Evolutionary conservation across 768 basidiomycete genomes (phyloP).

Genomic region (Leccinum olivaceopallidum): DNA sequence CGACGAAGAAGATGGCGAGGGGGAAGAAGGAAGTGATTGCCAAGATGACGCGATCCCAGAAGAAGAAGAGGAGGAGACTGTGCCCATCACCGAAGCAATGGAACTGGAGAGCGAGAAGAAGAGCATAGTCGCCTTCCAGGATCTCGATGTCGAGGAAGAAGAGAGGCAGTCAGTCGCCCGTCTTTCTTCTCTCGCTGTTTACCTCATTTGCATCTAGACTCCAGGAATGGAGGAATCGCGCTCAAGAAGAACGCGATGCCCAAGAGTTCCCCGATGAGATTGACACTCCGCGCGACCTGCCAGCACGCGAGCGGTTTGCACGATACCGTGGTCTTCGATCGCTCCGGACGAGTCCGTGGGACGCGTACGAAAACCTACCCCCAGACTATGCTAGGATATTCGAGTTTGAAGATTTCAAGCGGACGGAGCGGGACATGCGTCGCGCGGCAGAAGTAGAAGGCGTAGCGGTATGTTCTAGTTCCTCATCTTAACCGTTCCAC

Average conservation of each 20-base stretch:
- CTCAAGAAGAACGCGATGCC: slow-evolving; percentile 79
- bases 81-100: slow-evolving; percentile 55
- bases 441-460: slow-evolving; percentile 66
- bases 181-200: background rate
- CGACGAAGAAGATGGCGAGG: slow-evolving; percentile 59
- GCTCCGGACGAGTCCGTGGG: slow-evolving; percentile 96
- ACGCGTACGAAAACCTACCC: slow-evolving; percentile 94
- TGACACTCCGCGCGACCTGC: slow-evolving; percentile 85
- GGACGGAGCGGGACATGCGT: slow-evolving; percentile 73
- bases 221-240: slow-evolving; percentile 65
- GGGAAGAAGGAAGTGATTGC: slow-evolving; percentile 44
- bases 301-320: slow-evolving; percentile 83
- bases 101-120: slow-evolving; percentile 55
- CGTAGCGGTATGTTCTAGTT: slow-evolving; percentile 57
- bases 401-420: slow-evolving; percentile 93
- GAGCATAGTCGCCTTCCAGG: slow-evolving; percentile 62
- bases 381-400: slow-evolving; percentile 94
- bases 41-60: slow-evolving; percentile 38
- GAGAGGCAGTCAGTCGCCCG: slow-evolving; percentile 67
- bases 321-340: slow-evolving; percentile 89
- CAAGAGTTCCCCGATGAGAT: slow-evolving; percentile 93
- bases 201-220: slow-evolving; percentile 45
- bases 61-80: slow-evolving; percentile 49
- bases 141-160: slow-evolving; percentile 84
- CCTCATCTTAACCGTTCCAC: background rate